phyloP scores from a whole-genome alignment of 2,329 filamentous ascomycete genomes.

The Fonsecaea erecta region DNA sequence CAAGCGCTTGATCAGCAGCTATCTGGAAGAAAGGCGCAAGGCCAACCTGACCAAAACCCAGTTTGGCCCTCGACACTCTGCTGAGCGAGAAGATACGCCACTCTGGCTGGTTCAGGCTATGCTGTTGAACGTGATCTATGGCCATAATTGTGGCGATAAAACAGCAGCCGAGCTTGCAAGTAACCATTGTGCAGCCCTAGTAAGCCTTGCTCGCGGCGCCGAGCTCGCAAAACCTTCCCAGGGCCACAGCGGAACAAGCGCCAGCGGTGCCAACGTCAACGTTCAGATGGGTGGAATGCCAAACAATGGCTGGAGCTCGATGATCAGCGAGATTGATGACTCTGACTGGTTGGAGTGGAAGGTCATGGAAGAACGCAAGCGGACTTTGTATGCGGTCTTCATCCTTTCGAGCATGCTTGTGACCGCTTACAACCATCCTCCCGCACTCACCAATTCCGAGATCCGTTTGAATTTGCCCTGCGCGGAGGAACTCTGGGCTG shows the following conservation, averaged over 20 bases:
- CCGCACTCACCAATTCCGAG: constrained; percentile 90
- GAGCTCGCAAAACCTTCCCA: constrained; percentile 64
- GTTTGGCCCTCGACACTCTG: constrained; percentile 36
- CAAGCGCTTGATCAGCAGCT: constrained; percentile 93
- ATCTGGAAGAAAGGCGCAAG: constrained; percentile 87
- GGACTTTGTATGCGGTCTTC: constrained; percentile 89
- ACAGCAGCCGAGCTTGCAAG: constrained; percentile 87
- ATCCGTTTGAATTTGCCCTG: constrained; percentile 87
- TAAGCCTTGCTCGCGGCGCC: constrained; percentile 89
- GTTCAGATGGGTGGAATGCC: constrained; percentile 52
- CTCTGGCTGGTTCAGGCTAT: constrained; percentile 97
- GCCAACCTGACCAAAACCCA: constrained; percentile 75
- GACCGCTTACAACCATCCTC: constrained; percentile 89
- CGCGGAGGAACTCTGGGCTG: constrained; percentile 87
- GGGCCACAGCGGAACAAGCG: constrained; percentile 25
- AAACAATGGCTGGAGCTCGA: constrained; percentile 46
- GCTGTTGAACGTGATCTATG: constrained; percentile 94
- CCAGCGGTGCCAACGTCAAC: constrained; percentile 43
- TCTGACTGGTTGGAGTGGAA: constrained; percentile 92
- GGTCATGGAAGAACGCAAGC: constrained; percentile 83
- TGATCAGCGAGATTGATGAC: constrained; percentile 57
- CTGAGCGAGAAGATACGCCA: constrained; percentile 64
- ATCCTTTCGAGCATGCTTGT: constrained; percentile 88
- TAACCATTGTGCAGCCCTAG: constrained; percentile 86
- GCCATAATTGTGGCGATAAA: constrained; percentile 92